Evolutionary conservation across 257 asterid genomes (phyloP).

Genomic region (Solanum bukasovii): DNA sequence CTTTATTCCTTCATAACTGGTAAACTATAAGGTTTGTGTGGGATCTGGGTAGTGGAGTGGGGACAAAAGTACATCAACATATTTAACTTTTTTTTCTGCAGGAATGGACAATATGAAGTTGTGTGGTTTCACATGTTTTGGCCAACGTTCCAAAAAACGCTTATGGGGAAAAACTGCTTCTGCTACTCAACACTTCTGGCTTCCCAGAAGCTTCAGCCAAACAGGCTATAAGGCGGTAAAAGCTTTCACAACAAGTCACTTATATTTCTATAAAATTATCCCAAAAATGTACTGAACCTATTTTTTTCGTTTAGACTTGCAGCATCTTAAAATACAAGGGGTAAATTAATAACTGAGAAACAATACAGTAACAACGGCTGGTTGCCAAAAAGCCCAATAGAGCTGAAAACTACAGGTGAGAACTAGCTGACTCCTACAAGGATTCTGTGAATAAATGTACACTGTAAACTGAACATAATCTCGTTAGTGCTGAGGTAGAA

Average conservation of each 20-base stretch:
- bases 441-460: neutral
- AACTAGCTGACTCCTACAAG: neutral
- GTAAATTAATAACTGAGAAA: neutral
- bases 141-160: neutral
- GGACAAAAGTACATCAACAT: neutral
- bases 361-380: neutral
- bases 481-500: conserved; percentile 61
- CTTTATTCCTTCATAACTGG: neutral
- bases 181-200: too few species aligned
- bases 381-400: conserved; percentile 1
- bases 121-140: neutral
- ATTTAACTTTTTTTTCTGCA: neutral
- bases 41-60: neutral
- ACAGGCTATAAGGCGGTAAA: neutral
- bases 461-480: neutral
- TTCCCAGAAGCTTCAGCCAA: neutral
- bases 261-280: neutral
- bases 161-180: too few species aligned
- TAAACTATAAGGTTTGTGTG: neutral
- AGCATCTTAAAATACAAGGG: neutral
- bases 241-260: neutral
- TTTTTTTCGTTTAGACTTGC: neutral
- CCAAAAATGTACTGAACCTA: neutral
- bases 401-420: conserved; percentile 1
- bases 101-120: neutral